Conservation (phyloP, 2,329 filamentous ascomycete species). For the Cladosporium halotolerans region DNA sequence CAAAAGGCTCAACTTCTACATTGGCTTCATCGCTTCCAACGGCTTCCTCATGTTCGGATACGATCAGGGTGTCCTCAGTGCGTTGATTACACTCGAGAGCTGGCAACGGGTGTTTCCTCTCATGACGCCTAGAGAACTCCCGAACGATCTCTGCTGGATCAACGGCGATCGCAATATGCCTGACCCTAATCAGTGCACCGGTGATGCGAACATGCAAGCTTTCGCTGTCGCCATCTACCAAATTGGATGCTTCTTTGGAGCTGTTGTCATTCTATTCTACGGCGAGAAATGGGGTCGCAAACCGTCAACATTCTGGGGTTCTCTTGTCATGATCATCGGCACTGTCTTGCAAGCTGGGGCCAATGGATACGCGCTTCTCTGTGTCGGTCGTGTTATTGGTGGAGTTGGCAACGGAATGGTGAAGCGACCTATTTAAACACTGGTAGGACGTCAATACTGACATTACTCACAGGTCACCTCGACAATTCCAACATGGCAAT, state of each 20-base stretch:
- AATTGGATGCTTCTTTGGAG: constrained; percentile 12
- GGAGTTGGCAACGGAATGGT: constrained; percentile 47
- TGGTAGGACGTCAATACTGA: not conserved
- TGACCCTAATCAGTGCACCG: constrained; percentile 7
- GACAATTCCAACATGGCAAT: constrained; percentile 45
- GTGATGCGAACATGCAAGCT: constrained; percentile 35
- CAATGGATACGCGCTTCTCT: constrained; percentile 37
- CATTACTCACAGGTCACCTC: not conserved
- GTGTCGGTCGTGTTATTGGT: constrained; percentile 44
- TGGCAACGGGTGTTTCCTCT: constrained; percentile 16
- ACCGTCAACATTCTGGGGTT: constrained; percentile 10
- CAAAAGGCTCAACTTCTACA: constrained; percentile 9
- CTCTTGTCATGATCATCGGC: constrained; percentile 42
- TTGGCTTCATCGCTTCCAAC: constrained; percentile 11
- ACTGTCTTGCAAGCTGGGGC: constrained; percentile 42
- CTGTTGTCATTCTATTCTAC: constrained; percentile 10
- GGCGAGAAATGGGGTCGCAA: constrained; percentile 13
- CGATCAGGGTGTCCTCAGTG: constrained; percentile 43
- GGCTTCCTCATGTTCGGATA: constrained; percentile 12
- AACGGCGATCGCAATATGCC: not conserved
- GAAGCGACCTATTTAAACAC: too few species aligned
- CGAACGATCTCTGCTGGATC: constrained; percentile 11
- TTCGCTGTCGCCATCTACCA: constrained; percentile 29
- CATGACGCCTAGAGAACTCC: constrained; percentile 9
- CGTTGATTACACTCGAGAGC: constrained; percentile 42